Percentiles rank a stretch among this genome's conserved stretches.
Evolutionary conservation across 257 asterid species (phyloP).

Genomic region (Lavandula angustifolia): DNA sequence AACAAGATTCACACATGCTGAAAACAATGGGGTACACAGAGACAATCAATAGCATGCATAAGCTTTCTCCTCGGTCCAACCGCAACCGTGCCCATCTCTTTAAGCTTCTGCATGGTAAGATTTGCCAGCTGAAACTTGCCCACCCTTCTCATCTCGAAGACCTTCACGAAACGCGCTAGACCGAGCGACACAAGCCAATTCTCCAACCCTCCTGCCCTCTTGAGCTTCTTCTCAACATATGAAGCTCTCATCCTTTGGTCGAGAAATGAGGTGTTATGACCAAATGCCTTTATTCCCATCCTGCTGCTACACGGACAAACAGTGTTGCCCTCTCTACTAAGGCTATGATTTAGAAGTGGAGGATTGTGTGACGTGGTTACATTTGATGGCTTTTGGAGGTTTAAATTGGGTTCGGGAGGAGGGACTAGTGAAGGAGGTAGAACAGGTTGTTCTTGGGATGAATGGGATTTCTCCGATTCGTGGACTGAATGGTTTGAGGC

Average conservation of each 20-base stretch:
- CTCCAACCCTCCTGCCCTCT: conserved; percentile 82
- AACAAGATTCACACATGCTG: conserved; percentile 38
- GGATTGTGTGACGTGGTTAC: conserved; percentile 40
- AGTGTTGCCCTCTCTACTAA: conserved; percentile 30
- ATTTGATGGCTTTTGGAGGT: conserved; percentile 35
- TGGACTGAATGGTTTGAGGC: conserved; percentile 36
- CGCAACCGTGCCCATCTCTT: conserved; percentile 81
- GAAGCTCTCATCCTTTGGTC: conserved; percentile 61
- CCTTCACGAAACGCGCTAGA: conserved; percentile 58
- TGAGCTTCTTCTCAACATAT: conserved; percentile 61
- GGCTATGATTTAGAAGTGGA: conserved; percentile 32
- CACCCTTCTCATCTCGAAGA: conserved; percentile 55
- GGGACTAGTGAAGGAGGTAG: conserved; percentile 28
- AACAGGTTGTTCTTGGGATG: conserved; percentile 40
- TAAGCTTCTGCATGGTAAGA: conserved; percentile 79
- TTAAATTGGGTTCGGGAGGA: conserved; percentile 43
- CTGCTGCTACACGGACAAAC: conserved; percentile 27
- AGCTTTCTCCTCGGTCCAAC: conserved; percentile 94
- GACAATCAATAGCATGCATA: conserved; percentile 89
- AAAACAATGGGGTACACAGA: conserved; percentile 84
- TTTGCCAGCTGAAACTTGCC: conserved; percentile 72
- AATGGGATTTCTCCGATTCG: conserved; percentile 45
- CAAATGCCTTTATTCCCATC: conserved; percentile 41
- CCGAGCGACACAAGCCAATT: conserved; percentile 82
- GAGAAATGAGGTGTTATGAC: conserved; percentile 40